Base-by-base conservation (phyloP, 2,329 filamentous ascomycete genomes). In the Ceratocystis cubensis region DNA sequence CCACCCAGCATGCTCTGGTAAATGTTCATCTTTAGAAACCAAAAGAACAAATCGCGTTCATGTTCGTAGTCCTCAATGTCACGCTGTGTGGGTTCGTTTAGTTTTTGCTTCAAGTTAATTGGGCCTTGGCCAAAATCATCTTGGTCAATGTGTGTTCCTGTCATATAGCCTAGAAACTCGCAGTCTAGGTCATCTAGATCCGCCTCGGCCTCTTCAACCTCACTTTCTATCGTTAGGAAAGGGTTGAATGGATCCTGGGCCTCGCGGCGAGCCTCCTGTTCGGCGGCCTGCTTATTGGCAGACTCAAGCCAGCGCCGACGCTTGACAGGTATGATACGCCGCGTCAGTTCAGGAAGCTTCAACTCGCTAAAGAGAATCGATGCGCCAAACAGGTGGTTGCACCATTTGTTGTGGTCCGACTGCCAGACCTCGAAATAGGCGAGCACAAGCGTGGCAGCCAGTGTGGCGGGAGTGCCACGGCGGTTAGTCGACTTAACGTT, bases 401-500 rank as follows among this genome's bases (percentile, higher is more conserved):
- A 94, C 94, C 94, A 99, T 74, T 96, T 96, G 66, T 88, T 86
- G 72, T 97, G 93, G 70, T 99, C 93, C 25, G 91, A 93, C 45
- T 88, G 88, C 86, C 93, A 94, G 20, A 96, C 89, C 74, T 97
- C 94, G 72, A 96, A 97, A 74, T 91, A 97, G 0, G 87, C 90
- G 6, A 99, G 81, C 6, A 97, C 78, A 45, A 96, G 79, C 0
- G 90, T 91, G 1, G 92, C 91, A 6, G 92, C 93, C n/a, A 97
- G 78, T 0, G 91, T 96, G 1, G 89, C 85, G 7, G 90, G 83
- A 66, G 91, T 85, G 7, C 86, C 85, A 65, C 91, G 84, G 71
- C 86, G 85, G 59, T 80, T 81, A 0, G 85, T 79, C 30, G 88
- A 82, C 61, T 84, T 84, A 33, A 97, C 87, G 61, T 88, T 88